These are phyloP conservation scores for Neofusicoccum sp. DNA, from an alignment of 2,329 filamentous ascomycete species.

Conservation along the genomic window DNA sequence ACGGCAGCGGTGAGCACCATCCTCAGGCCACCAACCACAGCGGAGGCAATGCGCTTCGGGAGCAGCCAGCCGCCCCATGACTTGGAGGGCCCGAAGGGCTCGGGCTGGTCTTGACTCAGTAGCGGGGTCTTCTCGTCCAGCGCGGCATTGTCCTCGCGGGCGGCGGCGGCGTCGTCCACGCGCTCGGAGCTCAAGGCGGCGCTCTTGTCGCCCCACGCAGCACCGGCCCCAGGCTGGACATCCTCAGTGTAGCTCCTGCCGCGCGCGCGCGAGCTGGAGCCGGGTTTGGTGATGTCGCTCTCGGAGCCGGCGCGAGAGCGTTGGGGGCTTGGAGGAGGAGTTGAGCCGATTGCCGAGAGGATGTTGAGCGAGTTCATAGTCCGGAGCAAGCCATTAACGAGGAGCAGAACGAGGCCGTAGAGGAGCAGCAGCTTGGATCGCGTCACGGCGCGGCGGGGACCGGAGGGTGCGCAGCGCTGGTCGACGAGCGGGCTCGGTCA, in stretches of 20 bases:
- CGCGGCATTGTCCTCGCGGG: slow-evolving; percentile 34
- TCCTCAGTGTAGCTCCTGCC: slow-evolving; percentile 12
- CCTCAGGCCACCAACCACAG: slow-evolving; percentile 71
- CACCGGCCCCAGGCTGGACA: background rate
- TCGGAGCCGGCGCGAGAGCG: slow-evolving; percentile 56
- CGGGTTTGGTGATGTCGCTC: slow-evolving; percentile 42
- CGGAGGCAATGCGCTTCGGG: slow-evolving; percentile 67
- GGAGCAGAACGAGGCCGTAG: slow-evolving; percentile 18
- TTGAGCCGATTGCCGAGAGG: slow-evolving; percentile 70
- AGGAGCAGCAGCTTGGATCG: slow-evolving; percentile 13
- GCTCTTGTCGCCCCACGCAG: background rate
- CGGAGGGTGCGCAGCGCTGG: slow-evolving; percentile 1
- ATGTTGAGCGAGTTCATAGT: slow-evolving; percentile 97
- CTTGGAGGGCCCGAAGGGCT: slow-evolving; percentile 34
- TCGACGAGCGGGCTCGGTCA: background rate
- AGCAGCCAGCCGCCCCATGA: slow-evolving; percentile 49
- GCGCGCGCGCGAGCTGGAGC: slow-evolving; percentile 26
- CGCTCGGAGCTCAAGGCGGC: background rate
- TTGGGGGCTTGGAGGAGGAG: slow-evolving; percentile 49
- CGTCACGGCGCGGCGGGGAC: slow-evolving; percentile 5
- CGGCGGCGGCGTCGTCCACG: background rate
- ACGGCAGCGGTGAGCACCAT: slow-evolving; percentile 77
- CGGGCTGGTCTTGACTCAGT: slow-evolving; percentile 41
- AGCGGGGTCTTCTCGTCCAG: slow-evolving; percentile 69
- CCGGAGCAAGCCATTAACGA: slow-evolving; percentile 49